Conservation (phyloP, 1,284 basidiomycete genomes). For the Cerrena zonata region DNA sequence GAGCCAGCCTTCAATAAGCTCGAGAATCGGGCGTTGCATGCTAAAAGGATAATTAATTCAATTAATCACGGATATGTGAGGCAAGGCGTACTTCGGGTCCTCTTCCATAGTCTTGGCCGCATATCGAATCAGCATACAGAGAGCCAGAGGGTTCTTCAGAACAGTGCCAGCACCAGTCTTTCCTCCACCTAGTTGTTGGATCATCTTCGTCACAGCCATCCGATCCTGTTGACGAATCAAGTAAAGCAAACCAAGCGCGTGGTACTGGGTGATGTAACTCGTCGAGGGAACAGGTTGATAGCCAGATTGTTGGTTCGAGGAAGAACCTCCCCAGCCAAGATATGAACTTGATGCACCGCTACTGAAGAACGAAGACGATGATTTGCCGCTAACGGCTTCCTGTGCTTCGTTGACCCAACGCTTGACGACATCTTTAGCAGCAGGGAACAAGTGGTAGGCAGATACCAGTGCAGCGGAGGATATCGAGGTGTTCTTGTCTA, state of each 20-base stretch:
- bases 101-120: constrained; percentile 97
- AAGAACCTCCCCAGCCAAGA: constrained; percentile 64
- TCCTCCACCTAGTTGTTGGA: constrained; percentile 90
- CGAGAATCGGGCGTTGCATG: constrained; percentile 87
- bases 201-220: constrained; percentile 99
- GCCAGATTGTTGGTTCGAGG: constrained; percentile 43
- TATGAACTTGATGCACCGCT: constrained; percentile 49
- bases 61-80: not conserved
- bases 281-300: constrained; percentile 81
- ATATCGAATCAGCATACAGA: constrained; percentile 98
- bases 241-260: constrained; percentile 91
- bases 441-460: constrained; percentile 92
- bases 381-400: constrained; percentile 90
- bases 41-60: constrained; percentile 34
- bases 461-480: constrained; percentile 95
- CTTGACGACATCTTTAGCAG: constrained; percentile 90
- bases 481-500: constrained; percentile 93
- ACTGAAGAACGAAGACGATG: constrained; percentile 63
- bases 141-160: constrained; percentile 93
- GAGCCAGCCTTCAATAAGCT: constrained; percentile 91
- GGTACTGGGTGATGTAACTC: constrained; percentile 95
- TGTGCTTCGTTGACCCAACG: constrained; percentile 98
- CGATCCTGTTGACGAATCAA: constrained; percentile 94
- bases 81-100: constrained; percentile 78
- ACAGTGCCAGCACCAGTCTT: constrained; percentile 79